Conservation (phyloP, 176 grass and related monocot species). For the Zoysia pacifica region DNA sequence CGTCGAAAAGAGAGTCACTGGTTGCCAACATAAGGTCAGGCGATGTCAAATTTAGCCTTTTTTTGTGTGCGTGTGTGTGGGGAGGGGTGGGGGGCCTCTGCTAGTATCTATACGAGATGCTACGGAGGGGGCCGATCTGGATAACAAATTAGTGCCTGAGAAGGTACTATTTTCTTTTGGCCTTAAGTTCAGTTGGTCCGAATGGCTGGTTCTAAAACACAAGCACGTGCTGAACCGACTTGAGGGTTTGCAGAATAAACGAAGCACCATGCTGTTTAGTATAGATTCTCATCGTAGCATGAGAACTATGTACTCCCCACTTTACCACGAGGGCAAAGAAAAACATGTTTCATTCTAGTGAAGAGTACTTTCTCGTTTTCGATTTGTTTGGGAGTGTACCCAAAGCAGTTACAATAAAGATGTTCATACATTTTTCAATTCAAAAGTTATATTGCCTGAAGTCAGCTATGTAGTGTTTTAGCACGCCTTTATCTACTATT, state of each 20-base stretch:
- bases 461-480: constrained; percentile 36
- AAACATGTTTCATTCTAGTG: constrained; percentile 8
- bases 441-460: constrained; percentile 21
- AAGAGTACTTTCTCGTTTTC: constrained; percentile 27
- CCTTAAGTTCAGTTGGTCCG: not conserved
- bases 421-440: constrained; percentile 44
- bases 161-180: not conserved
- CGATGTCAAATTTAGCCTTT: not conserved
- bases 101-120: too few species aligned
- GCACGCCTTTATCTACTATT: constrained; percentile 26
- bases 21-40: not conserved
- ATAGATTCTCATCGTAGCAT: constrained; percentile 27
- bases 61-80: too few species aligned
- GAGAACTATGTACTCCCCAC: constrained; percentile 29
- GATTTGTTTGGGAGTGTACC: constrained; percentile 26
- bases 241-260: constrained; percentile 8
- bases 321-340: constrained; percentile 14
- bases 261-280: constrained; percentile 5
- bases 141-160: not conserved
- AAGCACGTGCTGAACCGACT: not conserved
- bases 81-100: too few species aligned
- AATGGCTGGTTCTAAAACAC: not conserved
- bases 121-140: not conserved
- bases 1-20: too few species aligned
- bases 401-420: constrained; percentile 45